Percentiles rank a stretch among this genome's conserved stretches.
These are phyloP conservation scores for Amaranthus hypochondriacus DNA, from an alignment of 148 eudicot genomes.

Conservation along the genomic window DNA sequence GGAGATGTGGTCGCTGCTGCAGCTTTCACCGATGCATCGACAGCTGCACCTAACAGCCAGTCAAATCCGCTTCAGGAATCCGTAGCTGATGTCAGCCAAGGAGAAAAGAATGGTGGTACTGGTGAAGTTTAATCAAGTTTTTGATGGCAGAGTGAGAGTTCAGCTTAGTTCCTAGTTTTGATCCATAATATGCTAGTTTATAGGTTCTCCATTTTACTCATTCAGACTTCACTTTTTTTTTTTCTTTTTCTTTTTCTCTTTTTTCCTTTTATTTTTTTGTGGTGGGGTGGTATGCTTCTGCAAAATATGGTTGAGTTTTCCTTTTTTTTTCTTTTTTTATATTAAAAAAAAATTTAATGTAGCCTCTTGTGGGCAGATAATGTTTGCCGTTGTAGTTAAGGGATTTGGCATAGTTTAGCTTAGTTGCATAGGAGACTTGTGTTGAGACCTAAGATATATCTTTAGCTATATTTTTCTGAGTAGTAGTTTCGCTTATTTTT, in stretches of 20 bases:
- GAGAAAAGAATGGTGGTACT: constrained; percentile 17
- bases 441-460: too few species aligned
- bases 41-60: constrained; percentile 14
- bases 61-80: constrained; percentile 8
- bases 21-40: constrained; percentile 21
- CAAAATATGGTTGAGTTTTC: constrained; percentile 7
- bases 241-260: background rate
- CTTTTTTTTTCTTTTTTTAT: background rate
- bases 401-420: constrained; percentile 6
- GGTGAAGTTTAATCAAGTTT: constrained; percentile 17
- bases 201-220: constrained; percentile 10
- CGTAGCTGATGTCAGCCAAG: constrained; percentile 5
- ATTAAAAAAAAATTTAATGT: background rate
- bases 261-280: background rate
- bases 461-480: too few species aligned
- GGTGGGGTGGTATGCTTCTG: constrained; percentile 1
- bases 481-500: too few species aligned
- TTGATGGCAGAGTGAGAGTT: constrained; percentile 25
- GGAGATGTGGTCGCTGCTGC: constrained; percentile 22
- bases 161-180: constrained; percentile 29
- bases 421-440: constrained; percentile 13
- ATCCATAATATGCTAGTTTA: constrained; percentile 15
- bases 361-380: constrained; percentile 10
- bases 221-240: background rate
- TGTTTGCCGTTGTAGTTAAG: constrained; percentile 5